These are phyloP conservation scores for Syzygium oleosum DNA, from an alignment of 345 rosid genomes.

Conservation along the genomic window DNA sequence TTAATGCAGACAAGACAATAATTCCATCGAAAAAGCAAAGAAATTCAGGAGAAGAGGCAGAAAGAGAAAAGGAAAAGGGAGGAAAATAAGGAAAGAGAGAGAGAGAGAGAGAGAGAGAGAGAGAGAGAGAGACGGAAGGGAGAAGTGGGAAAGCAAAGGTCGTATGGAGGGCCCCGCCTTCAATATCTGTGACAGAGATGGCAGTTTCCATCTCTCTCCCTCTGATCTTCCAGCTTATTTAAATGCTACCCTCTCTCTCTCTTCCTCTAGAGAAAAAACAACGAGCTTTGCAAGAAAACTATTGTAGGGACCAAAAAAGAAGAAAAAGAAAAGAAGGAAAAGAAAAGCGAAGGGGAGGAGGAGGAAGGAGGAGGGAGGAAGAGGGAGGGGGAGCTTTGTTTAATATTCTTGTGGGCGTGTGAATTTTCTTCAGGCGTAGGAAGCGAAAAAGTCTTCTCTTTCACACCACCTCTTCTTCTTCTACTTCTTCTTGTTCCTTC, in stretches of 20 bases:
- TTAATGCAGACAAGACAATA: neutral
- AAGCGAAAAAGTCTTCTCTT: slow-evolving; percentile 60
- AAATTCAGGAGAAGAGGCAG: neutral
- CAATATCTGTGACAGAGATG: neutral
- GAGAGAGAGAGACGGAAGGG: neutral
- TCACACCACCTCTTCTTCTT: slow-evolving; percentile 55
- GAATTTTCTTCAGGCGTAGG: slow-evolving; percentile 28
- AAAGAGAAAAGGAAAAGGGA: neutral
- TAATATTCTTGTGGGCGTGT: slow-evolving; percentile 24
- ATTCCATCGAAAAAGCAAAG: neutral
- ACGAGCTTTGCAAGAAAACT: neutral
- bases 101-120: neutral
- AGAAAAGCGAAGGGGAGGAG: neutral
- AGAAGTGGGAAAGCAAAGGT: neutral
- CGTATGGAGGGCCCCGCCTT: neutral
- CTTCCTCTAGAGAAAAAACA: neutral
- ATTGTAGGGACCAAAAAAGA: neutral
- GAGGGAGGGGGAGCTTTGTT: neutral
- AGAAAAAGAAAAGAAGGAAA: neutral
- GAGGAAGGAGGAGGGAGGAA: neutral
- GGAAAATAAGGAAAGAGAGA: neutral
- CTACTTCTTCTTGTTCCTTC: slow-evolving; percentile 8
- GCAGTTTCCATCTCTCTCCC: neutral
- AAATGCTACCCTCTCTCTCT: neutral
- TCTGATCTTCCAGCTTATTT: neutral